Evolutionary conservation across 371 early-diverging fungal genomes (phyloP), one percentile per base, ranked within the genome.

Genomic region (Polyrhizophydium stewartii): DNA sequence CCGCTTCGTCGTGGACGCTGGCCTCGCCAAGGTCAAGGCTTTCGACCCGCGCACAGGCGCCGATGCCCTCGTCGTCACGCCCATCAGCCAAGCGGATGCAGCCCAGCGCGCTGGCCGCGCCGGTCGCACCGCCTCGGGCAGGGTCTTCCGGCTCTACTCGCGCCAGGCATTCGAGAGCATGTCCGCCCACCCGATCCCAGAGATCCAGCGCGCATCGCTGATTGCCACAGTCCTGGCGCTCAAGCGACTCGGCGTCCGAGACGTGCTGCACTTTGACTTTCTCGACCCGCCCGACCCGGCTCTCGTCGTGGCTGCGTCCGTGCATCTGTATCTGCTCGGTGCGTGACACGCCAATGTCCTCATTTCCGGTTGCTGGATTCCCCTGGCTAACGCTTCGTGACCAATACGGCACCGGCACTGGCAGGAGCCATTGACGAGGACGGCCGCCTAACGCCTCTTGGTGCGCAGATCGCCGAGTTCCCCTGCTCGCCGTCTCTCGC

Each of bases 21-120:
- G 97, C 5, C 90, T 95, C 72, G 91, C 91, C 38, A 96, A 96
- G 64, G 89, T 89, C 58, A 94, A 93, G 60, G 85, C 85, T 52
- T 91, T 84, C 70, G 89, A 91, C 67, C 82, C 92, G 12, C 71
- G 72, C 37, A 87, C 89, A 3, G 86, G 87, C 13, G 89, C 94
- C 85, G 93, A 93, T 57, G 78, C 74, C 1, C 58, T 86, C 27
- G 62, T 91, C 21, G 86, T 91, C 0, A 87, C 86, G n/a, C 89
- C 88, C 17, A 87, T 94, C 55, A 73, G 76, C n/a, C 80, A 82
- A 60, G 77, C 84, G n/a, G 76, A 82, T 10, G 88, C 89, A 12
- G 78, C 81, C 1, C 90, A 89, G 69, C 65, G 90, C 43, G 74
- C 77, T 16, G 90, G 90, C 21, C 67, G 90, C 40, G 83, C 86